These are phyloP conservation scores for Phoma sp. DNA, from an alignment of 2,329 filamentous ascomycete species.

Conservation along the genomic window DNA sequence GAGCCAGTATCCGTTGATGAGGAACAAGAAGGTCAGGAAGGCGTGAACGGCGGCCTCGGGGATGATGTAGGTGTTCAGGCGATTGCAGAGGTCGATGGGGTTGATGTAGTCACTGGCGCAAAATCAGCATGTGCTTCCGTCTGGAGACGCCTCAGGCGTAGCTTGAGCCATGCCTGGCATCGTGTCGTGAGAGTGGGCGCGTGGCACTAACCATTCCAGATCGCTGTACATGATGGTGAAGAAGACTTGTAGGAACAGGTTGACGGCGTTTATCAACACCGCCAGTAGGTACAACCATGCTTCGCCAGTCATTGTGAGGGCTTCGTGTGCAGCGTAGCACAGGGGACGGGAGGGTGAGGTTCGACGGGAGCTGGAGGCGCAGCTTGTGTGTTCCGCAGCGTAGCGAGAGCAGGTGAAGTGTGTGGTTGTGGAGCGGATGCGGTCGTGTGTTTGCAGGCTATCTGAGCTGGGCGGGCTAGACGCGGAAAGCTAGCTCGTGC, in stretches of 20 bases:
- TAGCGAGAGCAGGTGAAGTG: constrained; percentile 25
- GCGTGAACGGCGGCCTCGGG: constrained; percentile 97
- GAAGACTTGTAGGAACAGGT: constrained; percentile 99
- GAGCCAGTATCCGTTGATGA: constrained; percentile 99
- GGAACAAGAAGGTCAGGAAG: constrained; percentile 92
- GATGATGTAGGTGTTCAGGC: constrained; percentile 98
- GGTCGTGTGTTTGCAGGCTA: constrained; percentile 45
- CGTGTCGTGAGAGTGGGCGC: background rate
- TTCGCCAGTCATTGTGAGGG: constrained; percentile 85
- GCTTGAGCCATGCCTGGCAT: background rate
- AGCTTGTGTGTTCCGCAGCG: constrained; percentile 19
- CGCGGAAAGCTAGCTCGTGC: constrained; percentile 43
- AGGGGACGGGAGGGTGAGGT: constrained; percentile 14
- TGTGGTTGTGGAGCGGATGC: constrained; percentile 25
- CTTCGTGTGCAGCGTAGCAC: constrained; percentile 34
- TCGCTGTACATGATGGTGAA: constrained; percentile 99
- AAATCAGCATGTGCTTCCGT: constrained; percentile 37
- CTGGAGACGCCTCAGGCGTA: background rate
- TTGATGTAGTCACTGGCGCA: constrained; percentile 93
- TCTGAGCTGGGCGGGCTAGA: constrained; percentile 37
- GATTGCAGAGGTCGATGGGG: constrained; percentile 99
- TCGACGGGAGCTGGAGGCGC: constrained; percentile 17
- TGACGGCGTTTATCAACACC: constrained; percentile 99
- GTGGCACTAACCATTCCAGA: constrained; percentile 88
- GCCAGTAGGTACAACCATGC: constrained; percentile 97